Percentiles rank a stretch among this genome's conserved stretches.
Evolutionary conservation across 2,329 filamentous ascomycete species (phyloP).

Genomic region (Aspergillus fijiensis): DNA sequence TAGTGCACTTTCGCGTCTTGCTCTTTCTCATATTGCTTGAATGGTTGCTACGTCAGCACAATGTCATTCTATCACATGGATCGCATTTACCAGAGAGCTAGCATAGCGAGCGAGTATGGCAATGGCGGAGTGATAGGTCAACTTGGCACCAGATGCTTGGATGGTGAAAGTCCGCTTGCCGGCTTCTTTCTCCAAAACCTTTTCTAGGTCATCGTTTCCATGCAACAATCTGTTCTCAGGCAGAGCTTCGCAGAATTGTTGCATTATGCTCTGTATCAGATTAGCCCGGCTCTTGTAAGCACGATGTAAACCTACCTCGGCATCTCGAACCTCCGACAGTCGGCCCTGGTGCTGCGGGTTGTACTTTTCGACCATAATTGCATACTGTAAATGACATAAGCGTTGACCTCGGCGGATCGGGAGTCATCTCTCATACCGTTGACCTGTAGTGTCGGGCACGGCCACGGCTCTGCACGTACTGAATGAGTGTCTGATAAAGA

Average conservation of each 20-base stretch:
- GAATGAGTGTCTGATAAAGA: constrained; percentile 83
- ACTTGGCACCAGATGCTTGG: constrained; percentile 67
- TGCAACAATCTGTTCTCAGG: constrained; percentile 71
- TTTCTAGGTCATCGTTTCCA: constrained; percentile 58
- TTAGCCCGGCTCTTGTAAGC: constrained; percentile 1
- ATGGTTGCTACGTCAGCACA: constrained; percentile 12
- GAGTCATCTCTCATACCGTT: constrained; percentile 39
- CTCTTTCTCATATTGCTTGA: constrained; percentile 50
- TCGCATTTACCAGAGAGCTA: constrained; percentile 57
- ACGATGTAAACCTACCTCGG: constrained; percentile 43
- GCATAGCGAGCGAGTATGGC: constrained; percentile 71
- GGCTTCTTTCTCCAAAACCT: constrained; percentile 55
- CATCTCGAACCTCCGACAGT: constrained; percentile 47
- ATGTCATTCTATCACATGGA: background rate
- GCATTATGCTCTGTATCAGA: constrained; percentile 54
- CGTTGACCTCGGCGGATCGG: background rate
- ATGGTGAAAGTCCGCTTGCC: constrained; percentile 59
- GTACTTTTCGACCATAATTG: constrained; percentile 75
- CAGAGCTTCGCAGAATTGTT: constrained; percentile 71
- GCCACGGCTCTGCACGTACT: constrained; percentile 91
- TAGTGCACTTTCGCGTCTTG: constrained; percentile 56
- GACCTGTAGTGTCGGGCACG: constrained; percentile 77
- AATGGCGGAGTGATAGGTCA: constrained; percentile 75
- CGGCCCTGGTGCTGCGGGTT: constrained; percentile 67
- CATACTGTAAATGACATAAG: constrained; percentile 51